Conservation (phyloP, 768 basidiomycete species). For the Leccinum fibrillosum region DNA sequence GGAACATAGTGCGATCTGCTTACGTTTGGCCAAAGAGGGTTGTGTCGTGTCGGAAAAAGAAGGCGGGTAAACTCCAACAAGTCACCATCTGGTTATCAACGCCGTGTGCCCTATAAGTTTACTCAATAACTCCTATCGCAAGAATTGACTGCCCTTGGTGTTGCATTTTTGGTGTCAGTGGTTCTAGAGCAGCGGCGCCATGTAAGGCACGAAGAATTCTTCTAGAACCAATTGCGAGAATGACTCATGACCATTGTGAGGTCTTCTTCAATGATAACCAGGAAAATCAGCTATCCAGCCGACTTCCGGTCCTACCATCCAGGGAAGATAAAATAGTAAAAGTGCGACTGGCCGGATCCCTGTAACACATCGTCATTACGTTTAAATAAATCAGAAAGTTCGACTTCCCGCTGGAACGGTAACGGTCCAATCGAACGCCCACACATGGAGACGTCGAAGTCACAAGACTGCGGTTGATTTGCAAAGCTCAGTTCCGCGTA, state of each 20-base stretch:
- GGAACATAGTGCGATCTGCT: constrained; percentile 1
- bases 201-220: not conserved
- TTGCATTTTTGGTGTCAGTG: not conserved
- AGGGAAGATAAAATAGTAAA: not conserved
- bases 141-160: constrained; percentile 8
- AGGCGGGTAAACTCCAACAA: not conserved
- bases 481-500: not conserved
- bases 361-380: not conserved
- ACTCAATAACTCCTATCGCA: constrained; percentile 8
- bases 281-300: not conserved
- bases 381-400: not conserved
- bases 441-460: not conserved
- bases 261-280: not conserved
- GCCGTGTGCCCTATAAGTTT: constrained; percentile 11
- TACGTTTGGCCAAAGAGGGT: constrained; percentile 8
- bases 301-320: not conserved
- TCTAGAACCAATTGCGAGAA: not conserved
- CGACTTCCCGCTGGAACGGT: not conserved
- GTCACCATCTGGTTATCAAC: constrained; percentile 1
- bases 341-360: not conserved
- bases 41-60: constrained; percentile 1
- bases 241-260: not conserved
- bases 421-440: not conserved
- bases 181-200: not conserved
- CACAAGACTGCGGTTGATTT: not conserved